Evolutionary conservation across 2,329 filamentous ascomycete species (phyloP).

Genomic region (Neocatenulostroma microsporum): DNA sequence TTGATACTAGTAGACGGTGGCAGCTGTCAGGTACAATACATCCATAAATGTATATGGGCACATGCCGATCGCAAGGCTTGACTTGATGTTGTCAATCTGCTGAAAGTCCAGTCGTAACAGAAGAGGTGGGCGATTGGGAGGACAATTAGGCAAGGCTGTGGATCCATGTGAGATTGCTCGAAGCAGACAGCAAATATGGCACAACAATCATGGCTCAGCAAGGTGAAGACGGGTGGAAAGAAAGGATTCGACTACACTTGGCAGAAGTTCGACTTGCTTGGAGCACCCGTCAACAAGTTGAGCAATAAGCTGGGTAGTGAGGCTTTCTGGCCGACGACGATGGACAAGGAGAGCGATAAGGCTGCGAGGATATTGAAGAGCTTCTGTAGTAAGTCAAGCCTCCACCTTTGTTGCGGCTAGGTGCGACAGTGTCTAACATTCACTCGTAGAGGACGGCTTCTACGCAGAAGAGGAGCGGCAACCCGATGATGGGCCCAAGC

Average conservation of each 20-base stretch:
- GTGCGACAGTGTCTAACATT: neutral
- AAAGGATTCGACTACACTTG: conserved; percentile 69
- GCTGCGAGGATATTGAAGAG: conserved; percentile 80
- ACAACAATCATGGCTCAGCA: conserved; percentile 42
- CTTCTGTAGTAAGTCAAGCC: conserved; percentile 70
- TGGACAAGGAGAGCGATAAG: conserved; percentile 88
- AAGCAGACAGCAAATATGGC: conserved; percentile 14
- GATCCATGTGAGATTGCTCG: too few species aligned
- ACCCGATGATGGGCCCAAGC: conserved; percentile 44
- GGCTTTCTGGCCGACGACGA: conserved; percentile 74
- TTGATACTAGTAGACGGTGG: too few species aligned
- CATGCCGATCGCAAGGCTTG: too few species aligned
- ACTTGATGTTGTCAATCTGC: too few species aligned
- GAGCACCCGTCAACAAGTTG: conserved; percentile 66
- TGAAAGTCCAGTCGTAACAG: too few species aligned
- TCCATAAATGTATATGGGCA: too few species aligned
- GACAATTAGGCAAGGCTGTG: too few species aligned
- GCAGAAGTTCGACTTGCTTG: conserved; percentile 56
- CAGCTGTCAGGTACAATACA: too few species aligned
- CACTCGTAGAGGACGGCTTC: conserved; percentile 55
- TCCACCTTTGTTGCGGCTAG: too few species aligned
- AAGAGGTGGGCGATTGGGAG: too few species aligned
- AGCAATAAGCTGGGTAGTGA: conserved; percentile 76
- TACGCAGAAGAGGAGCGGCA: conserved; percentile 50
- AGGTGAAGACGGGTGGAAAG: conserved; percentile 50